phyloP scores from a whole-genome alignment of 2,329 filamentous ascomycete species.

The Fusarium gaditjirri region DNA sequence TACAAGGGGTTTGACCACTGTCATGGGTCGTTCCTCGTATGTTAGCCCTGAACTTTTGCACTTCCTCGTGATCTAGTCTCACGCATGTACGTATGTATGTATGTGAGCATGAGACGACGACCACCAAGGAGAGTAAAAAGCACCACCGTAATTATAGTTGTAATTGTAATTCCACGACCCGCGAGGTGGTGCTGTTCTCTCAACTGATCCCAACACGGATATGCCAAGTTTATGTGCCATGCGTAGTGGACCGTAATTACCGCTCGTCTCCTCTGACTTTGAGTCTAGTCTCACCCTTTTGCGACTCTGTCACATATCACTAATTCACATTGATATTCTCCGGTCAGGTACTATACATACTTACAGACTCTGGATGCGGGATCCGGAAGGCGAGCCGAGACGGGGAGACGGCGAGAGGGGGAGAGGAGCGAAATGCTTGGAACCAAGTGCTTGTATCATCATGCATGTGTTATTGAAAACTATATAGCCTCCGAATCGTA shows the following conservation, averaged over 20 bases:
- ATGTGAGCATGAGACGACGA: background rate
- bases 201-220: background rate
- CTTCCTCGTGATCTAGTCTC: constrained; percentile 11
- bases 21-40: background rate
- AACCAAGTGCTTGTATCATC: constrained; percentile 1
- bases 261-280: background rate
- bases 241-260: background rate
- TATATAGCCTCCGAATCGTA: background rate
- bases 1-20: background rate
- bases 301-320: constrained; percentile 24
- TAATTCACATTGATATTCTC: background rate
- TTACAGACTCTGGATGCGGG: background rate
- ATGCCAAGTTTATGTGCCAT: constrained; percentile 3
- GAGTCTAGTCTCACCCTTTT: background rate
- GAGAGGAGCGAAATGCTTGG: background rate
- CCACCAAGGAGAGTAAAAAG: background rate
- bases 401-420: background rate
- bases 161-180: background rate
- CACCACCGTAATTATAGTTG: background rate
- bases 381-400: background rate
- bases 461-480: background rate
- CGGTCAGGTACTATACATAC: background rate
- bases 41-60: constrained; percentile 6
- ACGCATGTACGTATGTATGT: background rate
- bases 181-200: background rate